phyloP scores from a whole-genome alignment of 768 basidiomycete species.

The Agaricus blazei region DNA sequence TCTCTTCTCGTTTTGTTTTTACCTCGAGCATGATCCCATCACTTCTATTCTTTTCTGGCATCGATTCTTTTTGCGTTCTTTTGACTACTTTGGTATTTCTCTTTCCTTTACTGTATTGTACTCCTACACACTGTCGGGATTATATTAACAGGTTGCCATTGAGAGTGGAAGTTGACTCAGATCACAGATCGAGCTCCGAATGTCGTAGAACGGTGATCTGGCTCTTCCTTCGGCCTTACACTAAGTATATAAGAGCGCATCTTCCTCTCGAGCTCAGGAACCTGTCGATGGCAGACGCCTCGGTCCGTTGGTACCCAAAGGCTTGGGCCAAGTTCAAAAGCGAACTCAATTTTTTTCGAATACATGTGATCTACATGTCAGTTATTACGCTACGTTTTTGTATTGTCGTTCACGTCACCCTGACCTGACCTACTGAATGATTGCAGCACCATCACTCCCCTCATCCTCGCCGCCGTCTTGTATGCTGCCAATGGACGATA shows the following conservation, averaged over 20 bases:
- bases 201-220: too few species aligned
- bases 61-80: neutral
- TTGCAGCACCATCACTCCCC: constrained; percentile 69
- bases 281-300: neutral
- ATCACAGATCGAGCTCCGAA: too few species aligned
- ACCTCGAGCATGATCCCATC: too few species aligned
- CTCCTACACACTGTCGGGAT: neutral
- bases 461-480: constrained; percentile 75
- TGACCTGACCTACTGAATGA: too few species aligned
- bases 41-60: neutral
- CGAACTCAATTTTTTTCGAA: constrained; percentile 64
- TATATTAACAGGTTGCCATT: too few species aligned
- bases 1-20: neutral
- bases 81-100: neutral
- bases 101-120: too few species aligned
- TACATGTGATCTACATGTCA: constrained; percentile 60
- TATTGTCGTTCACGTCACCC: neutral
- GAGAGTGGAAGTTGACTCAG: too few species aligned
- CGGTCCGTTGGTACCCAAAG: neutral
- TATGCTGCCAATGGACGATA: constrained; percentile 77
- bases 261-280: neutral
- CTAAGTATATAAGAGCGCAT: too few species aligned
- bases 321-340: constrained; percentile 29
- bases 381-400: constrained; percentile 17
- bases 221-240: too few species aligned